phyloP scores from a whole-genome alignment of 805 yeast genomes.

The Candida arabinofermentans region DNA sequence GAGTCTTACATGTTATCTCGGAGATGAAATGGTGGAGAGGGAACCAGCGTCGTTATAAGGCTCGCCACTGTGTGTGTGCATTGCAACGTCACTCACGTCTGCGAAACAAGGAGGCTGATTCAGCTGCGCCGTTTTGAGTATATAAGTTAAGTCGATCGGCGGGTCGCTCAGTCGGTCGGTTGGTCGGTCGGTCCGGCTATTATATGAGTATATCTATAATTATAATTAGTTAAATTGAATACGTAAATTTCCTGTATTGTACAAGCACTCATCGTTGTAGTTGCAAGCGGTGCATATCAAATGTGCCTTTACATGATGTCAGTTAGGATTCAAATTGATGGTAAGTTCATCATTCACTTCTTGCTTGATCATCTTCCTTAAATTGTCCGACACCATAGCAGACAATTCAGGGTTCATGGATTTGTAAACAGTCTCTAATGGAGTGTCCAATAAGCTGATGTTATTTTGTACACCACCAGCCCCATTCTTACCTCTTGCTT shows the following conservation, averaged over 20 bases:
- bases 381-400: conserved; percentile 12
- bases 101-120: background rate
- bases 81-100: background rate
- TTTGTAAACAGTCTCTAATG: conserved; percentile 18
- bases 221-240: no score
- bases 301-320: no score
- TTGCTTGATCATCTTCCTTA: conserved; percentile 13
- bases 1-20: background rate
- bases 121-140: no score
- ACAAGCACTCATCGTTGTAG: background rate
- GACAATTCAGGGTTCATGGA: conserved; percentile 16
- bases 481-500: conserved; percentile 5
- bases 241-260: no score
- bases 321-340: conserved; percentile 6
- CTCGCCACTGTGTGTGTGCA: no score
- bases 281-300: background rate
- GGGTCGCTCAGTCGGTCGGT: no score
- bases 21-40: no score
- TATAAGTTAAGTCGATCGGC: no score
- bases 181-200: background rate
- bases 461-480: conserved; percentile 2
- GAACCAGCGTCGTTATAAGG: no score
- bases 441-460: conserved; percentile 17
- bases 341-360: conserved; percentile 10
- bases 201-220: no score